These are phyloP conservation scores for Podospora fimiseda DNA, from an alignment of 495 filamentous ascomycete species.

Conservation along the genomic window DNA sequence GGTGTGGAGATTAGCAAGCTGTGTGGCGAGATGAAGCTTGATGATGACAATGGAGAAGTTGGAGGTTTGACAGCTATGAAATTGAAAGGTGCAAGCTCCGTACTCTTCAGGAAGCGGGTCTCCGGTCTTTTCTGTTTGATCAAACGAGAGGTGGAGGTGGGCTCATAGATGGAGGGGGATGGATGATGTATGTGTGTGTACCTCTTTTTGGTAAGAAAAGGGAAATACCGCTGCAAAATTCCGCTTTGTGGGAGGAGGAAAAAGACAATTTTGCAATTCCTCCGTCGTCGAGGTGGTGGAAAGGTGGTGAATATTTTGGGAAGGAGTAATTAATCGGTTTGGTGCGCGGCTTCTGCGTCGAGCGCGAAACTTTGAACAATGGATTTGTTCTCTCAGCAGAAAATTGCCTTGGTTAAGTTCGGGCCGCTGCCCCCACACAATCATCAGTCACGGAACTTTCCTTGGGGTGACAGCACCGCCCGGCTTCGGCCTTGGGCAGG, in stretches of 20 bases:
- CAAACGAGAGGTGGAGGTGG: not conserved
- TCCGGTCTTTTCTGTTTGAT: not conserved
- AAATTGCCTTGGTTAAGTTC: constrained; percentile 18
- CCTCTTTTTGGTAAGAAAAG: too few relatives aligned
- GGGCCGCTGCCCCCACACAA: constrained; percentile 10
- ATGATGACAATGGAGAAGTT: not conserved
- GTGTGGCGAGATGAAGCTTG: not conserved
- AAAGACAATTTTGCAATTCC: not conserved
- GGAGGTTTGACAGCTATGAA: too few relatives aligned
- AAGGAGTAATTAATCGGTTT: constrained; percentile 2
- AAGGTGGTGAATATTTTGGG: not conserved
- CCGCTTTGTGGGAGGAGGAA: not conserved
- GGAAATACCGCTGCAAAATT: too few relatives aligned
- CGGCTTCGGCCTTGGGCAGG: not conserved
- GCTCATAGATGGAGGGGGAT: not conserved
- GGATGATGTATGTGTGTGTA: not conserved
- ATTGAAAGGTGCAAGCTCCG: too few relatives aligned
- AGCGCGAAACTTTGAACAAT: constrained; percentile 11
- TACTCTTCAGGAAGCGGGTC: not conserved
- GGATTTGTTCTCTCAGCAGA: constrained; percentile 8
- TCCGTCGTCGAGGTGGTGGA: not conserved
- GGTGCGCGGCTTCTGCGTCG: constrained; percentile 11
- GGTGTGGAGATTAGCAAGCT: not conserved
- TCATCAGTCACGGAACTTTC: constrained; percentile 8
- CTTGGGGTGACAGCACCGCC: constrained; percentile 1